Evolutionary conservation across 1,284 basidiomycete genomes (phyloP).

Genomic region (Pholiota adiposa): DNA sequence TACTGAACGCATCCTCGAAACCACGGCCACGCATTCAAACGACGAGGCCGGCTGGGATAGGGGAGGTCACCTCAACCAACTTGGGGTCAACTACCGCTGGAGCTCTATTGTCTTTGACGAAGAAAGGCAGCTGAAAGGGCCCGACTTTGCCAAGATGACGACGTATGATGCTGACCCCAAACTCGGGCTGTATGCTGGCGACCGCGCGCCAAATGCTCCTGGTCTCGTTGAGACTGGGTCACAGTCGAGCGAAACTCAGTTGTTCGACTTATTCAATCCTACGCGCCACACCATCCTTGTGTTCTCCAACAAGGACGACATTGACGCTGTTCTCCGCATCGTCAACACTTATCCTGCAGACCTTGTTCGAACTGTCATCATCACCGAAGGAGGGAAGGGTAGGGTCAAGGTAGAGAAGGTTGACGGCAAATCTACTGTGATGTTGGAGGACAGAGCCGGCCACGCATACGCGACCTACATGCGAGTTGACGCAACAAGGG

Average conservation of each 20-base stretch:
- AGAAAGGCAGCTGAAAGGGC: not conserved
- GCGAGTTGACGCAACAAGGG: not conserved
- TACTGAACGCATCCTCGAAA: conserved; percentile 6
- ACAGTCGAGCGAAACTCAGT: not conserved
- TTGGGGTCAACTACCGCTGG: conserved; percentile 23
- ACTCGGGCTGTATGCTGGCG: conserved; percentile 12
- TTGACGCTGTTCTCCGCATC: not conserved
- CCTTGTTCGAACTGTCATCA: conserved; percentile 2
- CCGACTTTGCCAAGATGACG: not conserved
- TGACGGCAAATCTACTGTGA: not conserved
- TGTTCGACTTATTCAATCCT: conserved; percentile 11
- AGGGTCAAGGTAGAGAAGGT: not conserved
- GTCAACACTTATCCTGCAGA: conserved; percentile 1
- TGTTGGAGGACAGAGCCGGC: conserved; percentile 16
- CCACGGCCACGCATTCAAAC: not conserved
- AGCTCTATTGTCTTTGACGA: conserved; percentile 21
- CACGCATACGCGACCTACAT: conserved; percentile 16
- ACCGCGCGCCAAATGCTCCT: conserved; percentile 21
- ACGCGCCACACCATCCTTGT: conserved; percentile 14
- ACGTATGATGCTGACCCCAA: conserved; percentile 5
- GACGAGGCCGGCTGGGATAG: conserved; percentile 2
- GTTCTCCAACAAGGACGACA: conserved; percentile 8
- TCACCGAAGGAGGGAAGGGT: not conserved
- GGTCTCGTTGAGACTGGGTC: conserved; percentile 8
- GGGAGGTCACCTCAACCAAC: conserved; percentile 4